Conservation (phyloP, 176 grass and related monocot species). For the Raddia guianensis region DNA sequence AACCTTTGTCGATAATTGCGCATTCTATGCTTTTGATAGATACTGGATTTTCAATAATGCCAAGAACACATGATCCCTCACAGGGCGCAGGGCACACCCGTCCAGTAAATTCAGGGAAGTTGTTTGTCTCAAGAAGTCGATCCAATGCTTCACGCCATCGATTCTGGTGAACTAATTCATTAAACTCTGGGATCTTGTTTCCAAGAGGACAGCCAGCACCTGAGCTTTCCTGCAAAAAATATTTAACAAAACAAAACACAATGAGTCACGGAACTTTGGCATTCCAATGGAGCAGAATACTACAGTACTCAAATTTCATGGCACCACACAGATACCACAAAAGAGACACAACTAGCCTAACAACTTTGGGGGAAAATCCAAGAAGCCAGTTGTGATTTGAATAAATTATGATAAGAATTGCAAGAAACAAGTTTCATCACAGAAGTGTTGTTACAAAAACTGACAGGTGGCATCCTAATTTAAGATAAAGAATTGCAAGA, state of each 20-base stretch:
- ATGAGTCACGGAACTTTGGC: constrained; percentile 9
- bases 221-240: constrained; percentile 74
- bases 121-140: constrained; percentile 93
- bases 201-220: constrained; percentile 97
- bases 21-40: constrained; percentile 99
- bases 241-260: constrained; percentile 1
- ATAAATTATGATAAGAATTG: not conserved
- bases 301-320: constrained; percentile 10
- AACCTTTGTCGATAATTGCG: constrained; percentile 96
- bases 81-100: constrained; percentile 97
- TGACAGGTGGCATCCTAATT: no score
- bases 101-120: constrained; percentile 99
- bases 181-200: constrained; percentile 99
- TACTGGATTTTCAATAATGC: constrained; percentile 96
- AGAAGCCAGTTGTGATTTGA: constrained; percentile 1
- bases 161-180: constrained; percentile 95
- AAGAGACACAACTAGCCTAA: not conserved
- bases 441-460: not conserved
- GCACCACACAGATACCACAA: not conserved
- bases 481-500: not conserved
- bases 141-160: constrained; percentile 94
- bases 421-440: not conserved
- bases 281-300: constrained; percentile 11
- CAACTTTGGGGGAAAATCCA: constrained; percentile 12
- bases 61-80: constrained; percentile 98